phyloP scores from a whole-genome alignment of 1,139 yeast species.

The Hansenula sp. region DNA sequence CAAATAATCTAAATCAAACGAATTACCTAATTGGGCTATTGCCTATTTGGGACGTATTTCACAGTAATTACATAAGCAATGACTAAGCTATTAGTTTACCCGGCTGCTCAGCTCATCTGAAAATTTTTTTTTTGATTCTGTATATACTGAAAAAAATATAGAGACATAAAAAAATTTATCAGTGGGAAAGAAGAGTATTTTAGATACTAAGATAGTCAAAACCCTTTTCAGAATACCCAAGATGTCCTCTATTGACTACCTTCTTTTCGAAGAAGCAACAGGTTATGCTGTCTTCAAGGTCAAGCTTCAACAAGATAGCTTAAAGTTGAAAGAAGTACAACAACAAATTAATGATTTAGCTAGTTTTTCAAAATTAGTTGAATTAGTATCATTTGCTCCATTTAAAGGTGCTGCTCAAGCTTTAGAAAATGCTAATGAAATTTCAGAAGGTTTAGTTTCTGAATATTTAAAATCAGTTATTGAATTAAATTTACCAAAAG shows the following conservation, averaged over 20 bases:
- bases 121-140: too few species aligned
- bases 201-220: too few species aligned
- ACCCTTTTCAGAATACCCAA: too few species aligned
- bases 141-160: too few species aligned
- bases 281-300: slow-evolving; percentile 98
- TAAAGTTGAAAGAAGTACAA: slow-evolving; percentile 92
- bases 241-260: slow-evolving; percentile 69
- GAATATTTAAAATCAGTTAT: slow-evolving; percentile 86
- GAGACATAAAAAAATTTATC: too few species aligned
- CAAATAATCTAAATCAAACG: too few species aligned
- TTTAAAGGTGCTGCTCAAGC: slow-evolving; percentile 99
- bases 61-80: too few species aligned
- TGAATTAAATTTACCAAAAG: slow-evolving; percentile 90
- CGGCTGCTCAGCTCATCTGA: too few species aligned
- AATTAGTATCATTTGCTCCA: slow-evolving; percentile 93
- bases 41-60: too few species aligned
- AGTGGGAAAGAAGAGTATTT: too few species aligned
- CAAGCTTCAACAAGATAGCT: slow-evolving; percentile 89
- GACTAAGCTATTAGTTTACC: too few species aligned
- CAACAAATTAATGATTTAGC: slow-evolving; percentile 84
- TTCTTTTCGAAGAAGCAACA: slow-evolving; percentile 97
- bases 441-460: slow-evolving; percentile 93
- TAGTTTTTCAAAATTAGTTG: slow-evolving; percentile 87
- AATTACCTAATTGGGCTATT: too few species aligned
- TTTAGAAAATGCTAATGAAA: slow-evolving; percentile 94